Conservation (phyloP, 176 grass and related monocot species). For the Avena atlantica region DNA sequence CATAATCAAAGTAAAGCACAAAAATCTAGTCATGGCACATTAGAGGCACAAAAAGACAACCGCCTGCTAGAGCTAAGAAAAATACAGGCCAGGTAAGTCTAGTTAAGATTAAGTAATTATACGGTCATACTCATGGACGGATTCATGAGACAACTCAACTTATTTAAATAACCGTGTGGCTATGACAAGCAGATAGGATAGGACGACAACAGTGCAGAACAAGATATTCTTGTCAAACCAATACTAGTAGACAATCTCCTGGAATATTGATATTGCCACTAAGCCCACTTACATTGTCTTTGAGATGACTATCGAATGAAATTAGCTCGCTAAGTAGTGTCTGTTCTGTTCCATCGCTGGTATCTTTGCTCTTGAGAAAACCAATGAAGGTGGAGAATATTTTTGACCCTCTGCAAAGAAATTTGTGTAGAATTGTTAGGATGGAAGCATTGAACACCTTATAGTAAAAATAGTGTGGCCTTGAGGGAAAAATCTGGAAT, state of each 20-base stretch:
- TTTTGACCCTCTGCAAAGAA: constrained; percentile 74
- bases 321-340: constrained; percentile 68
- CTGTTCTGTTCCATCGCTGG: constrained; percentile 79
- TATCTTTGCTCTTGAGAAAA: constrained; percentile 92
- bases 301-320: constrained; percentile 72
- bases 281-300: constrained; percentile 73
- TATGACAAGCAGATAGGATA: constrained; percentile 30
- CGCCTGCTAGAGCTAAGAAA: background rate
- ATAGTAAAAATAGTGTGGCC: background rate
- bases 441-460: background rate
- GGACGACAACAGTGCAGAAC: constrained; percentile 8
- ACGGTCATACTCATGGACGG: background rate
- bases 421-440: constrained; percentile 31
- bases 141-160: constrained; percentile 9
- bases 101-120: background rate
- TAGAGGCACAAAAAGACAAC: background rate
- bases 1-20: background rate
- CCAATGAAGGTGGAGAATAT: constrained; percentile 89
- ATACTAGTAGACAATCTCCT: constrained; percentile 13
- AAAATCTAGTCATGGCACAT: constrained; percentile 12
- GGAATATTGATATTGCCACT: constrained; percentile 18
- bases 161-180: background rate
- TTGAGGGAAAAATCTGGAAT: background rate
- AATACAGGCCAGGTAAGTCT: background rate
- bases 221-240: constrained; percentile 23